Evolutionary conservation across 1,139 yeast species (phyloP), one percentile per base, ranked within the genome.

Genomic region (Debaryomyces fabryi): DNA sequence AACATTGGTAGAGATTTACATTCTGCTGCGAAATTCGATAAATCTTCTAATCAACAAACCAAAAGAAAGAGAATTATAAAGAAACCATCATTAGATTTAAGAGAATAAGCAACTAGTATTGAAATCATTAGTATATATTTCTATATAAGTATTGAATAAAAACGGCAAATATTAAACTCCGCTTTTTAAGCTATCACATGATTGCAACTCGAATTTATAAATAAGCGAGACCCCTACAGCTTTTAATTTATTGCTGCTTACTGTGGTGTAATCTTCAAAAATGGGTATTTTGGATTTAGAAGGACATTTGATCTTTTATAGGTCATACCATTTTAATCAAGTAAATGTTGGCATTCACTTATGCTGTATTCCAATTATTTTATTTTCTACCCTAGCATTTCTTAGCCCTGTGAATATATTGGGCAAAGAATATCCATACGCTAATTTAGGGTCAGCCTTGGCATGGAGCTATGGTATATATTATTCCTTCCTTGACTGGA

Each of bases 281-380:
- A 42, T 65, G 20, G 69, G 64, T 4, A 42, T 76, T 21, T 62
- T 84, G 16, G 80, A 85, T 57, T 71, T 89, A 32, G 79, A 80
- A 46, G 77, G 78, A 34, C 97, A 92, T 58, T 75, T 92, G 47
- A 83, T 84, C 23, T 88, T 88, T 60, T 93, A 93, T 72, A 84
- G 95, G 65, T 79, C 88, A 2, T 92, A 92, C 63, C 99, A 93
- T 65, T 76, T 78, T 63, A 76, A 88, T 62, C 70, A 72, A 12
- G 73, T 71, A 45, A 93, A 93, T 68, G 95, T 91, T 9, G 57
- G 75, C 8, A 88, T 93, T 52, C 99, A 93, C 62, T 68, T 87
- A 48, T 64, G 81, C 3, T 91, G 91, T 60, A 92, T 93, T 39
- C 98, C 98, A 0, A 66, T 82, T 13, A 90, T 93, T 49, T 70